Evolutionary conservation across 306 rosid species (phyloP).

Genomic region (Elaeagnus macrophylla): DNA sequence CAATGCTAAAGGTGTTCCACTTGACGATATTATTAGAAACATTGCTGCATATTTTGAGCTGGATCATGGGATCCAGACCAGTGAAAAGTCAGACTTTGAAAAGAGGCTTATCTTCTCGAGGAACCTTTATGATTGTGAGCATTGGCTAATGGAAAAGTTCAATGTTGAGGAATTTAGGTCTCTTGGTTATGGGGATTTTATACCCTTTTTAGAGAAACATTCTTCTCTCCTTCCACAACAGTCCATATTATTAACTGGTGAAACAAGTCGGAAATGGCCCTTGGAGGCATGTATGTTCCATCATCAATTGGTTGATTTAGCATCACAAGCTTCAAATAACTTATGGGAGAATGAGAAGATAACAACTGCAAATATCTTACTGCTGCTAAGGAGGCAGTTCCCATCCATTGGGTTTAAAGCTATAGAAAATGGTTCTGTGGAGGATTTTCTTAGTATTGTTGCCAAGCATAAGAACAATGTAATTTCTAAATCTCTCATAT

Average conservation of each 20-base stretch:
- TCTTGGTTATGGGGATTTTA: slow-evolving; percentile 76
- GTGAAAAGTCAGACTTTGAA: slow-evolving; percentile 25
- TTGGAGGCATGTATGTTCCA: slow-evolving; percentile 56
- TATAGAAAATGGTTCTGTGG: slow-evolving; percentile 39
- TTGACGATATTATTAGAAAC: slow-evolving; percentile 52
- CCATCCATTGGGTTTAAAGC: slow-evolving; percentile 55
- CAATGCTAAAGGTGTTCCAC: slow-evolving; percentile 45
- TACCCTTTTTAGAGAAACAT: slow-evolving; percentile 49
- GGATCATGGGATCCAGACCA: slow-evolving; percentile 29
- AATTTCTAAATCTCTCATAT: slow-evolving; percentile 53
- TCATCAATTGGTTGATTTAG: slow-evolving; percentile 48
- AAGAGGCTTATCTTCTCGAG: slow-evolving; percentile 33
- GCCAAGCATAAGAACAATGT: slow-evolving; percentile 32
- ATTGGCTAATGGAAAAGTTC: slow-evolving; percentile 65
- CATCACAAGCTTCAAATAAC: slow-evolving; percentile 64
- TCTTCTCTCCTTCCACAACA: slow-evolving; percentile 49
- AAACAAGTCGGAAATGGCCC: slow-evolving; percentile 29
- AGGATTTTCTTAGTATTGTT: slow-evolving; percentile 41
- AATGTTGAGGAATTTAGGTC: slow-evolving; percentile 48
- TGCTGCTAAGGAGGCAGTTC: slow-evolving; percentile 62
- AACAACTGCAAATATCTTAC: slow-evolving; percentile 43
- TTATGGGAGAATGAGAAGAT: slow-evolving; percentile 47
- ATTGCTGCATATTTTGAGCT: slow-evolving; percentile 40
- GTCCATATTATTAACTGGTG: slow-evolving; percentile 36
- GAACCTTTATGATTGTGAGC: slow-evolving; percentile 60